These are phyloP conservation scores for Uronychia binucleata DNA, from an alignment of 73 alveolate species.

Conservation along the genomic window DNA sequence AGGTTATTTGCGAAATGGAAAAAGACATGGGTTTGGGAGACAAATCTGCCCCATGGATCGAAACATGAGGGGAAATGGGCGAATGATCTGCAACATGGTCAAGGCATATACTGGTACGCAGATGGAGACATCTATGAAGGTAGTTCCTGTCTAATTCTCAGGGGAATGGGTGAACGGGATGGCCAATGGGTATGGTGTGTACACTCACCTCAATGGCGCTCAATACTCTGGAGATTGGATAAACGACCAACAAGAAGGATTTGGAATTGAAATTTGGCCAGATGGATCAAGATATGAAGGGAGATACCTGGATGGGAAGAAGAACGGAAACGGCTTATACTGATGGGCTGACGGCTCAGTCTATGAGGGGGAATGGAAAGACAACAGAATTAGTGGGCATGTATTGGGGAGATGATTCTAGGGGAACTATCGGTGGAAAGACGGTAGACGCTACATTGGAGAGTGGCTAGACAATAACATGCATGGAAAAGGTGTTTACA, in stretches of 20 bases:
- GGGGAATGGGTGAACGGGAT: conserved; percentile 54
- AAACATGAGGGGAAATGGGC: conserved; percentile 76
- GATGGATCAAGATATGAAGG: conserved; percentile 62
- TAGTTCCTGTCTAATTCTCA: too few relatives aligned
- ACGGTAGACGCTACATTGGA: too few relatives aligned
- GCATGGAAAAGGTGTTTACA: too few relatives aligned
- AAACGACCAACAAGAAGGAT: conserved; percentile 54
- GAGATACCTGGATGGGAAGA: conserved; percentile 58
- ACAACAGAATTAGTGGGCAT: too few relatives aligned
- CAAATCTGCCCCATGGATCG: conserved; percentile 78
- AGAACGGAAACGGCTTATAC: conserved; percentile 64
- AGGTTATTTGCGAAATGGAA: too few relatives aligned
- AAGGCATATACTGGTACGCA: conserved; percentile 32
- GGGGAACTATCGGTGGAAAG: too few relatives aligned
- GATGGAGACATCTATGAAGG: conserved; percentile 46
- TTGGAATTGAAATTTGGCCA: conserved; percentile 48
- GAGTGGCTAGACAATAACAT: too few relatives aligned
- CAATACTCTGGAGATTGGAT: conserved; percentile 22
- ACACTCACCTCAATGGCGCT: conserved; percentile 50
- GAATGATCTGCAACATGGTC: conserved; percentile 62
- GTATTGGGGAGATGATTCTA: too few relatives aligned
- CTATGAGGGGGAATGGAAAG: conserved; percentile 41
- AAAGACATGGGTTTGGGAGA: too few relatives aligned
- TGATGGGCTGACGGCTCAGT: conserved; percentile 15
- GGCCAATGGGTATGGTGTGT: conserved; percentile 57